Conservation (phyloP, 768 basidiomycete species). For the Exidia glandulosa region DNA sequence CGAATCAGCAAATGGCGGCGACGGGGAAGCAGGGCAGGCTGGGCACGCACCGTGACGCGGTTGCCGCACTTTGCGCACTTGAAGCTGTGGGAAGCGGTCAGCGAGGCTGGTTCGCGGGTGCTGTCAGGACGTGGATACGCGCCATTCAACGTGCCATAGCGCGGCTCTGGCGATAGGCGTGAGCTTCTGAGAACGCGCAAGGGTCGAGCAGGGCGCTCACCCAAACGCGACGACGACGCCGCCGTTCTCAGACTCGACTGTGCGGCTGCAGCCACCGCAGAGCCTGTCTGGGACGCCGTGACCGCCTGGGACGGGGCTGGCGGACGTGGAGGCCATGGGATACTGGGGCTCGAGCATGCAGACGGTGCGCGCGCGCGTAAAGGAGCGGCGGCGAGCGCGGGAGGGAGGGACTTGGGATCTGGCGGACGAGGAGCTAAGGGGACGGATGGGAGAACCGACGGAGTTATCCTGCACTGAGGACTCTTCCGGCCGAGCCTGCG, state of each 20-base stretch:
- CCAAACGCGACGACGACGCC: slow-evolving; percentile 93
- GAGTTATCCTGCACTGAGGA: too few relatives aligned
- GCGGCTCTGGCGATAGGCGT: slow-evolving; percentile 49
- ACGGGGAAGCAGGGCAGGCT: too few relatives aligned
- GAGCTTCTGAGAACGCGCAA: not conserved
- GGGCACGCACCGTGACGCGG: slow-evolving; percentile 45
- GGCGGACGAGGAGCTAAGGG: too few relatives aligned
- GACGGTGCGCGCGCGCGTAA: not conserved
- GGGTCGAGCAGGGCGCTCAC: slow-evolving; percentile 34
- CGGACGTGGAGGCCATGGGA: not conserved
- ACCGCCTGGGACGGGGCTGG: not conserved
- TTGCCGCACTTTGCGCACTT: slow-evolving; percentile 93
- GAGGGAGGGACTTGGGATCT: too few relatives aligned
- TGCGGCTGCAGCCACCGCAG: slow-evolving; percentile 75
- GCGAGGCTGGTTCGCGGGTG: not conserved
- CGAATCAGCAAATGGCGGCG: not conserved
- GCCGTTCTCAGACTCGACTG: slow-evolving; percentile 70
- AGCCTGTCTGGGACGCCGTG: slow-evolving; percentile 31
- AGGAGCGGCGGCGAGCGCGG: too few relatives aligned
- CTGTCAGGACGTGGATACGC: slow-evolving; percentile 4
- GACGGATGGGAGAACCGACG: too few relatives aligned
- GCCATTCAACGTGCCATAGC: slow-evolving; percentile 85
- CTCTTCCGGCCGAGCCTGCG: too few relatives aligned
- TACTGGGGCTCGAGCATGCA: not conserved
- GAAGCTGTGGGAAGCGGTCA: slow-evolving; percentile 37